Evolutionary conservation across 2,329 filamentous ascomycete species (phyloP), one percentile per base, ranked within the genome.

Genomic region (Fusarium duplospermum): DNA sequence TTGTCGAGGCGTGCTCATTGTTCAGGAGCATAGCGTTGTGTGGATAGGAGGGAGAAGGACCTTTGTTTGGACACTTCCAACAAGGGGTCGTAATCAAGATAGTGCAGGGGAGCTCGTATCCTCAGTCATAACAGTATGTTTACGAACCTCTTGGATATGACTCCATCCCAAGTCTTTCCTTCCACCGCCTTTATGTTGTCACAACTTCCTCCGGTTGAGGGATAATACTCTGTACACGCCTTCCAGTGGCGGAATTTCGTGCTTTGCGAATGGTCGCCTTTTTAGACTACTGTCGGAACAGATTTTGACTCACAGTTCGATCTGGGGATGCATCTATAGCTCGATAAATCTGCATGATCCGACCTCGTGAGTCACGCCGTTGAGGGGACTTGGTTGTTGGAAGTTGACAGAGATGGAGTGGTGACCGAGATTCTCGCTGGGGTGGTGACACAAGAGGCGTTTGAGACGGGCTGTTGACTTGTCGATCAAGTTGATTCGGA

Each of bases 161-260:
- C 31, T 56, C 52, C 29, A 11, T 57, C 29, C 20, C 11, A 20
- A 31, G 18, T n/a, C 27, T 20, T 52, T 31, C 18, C 47, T 31
- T 52, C 47, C 47, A 52, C 47, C 47, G 47, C 47, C 27, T 52
- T 52, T 52, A 52, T 52, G 47, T 52, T 52, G 47, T 31, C 52
- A 57, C 31, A 42, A 40, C 24, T 33, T 9, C 7, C n/a, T 45
- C 20, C 10, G 20, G 31, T 61, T 61, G 22, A 33, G 27, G 58
- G 38, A 61, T 40, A 33, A 45, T 31, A 47, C 31, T 35, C 31
- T 36, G n/a, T 33, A 13, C 31, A 62, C 59, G 59, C n/a, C 40
- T 62, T 62, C 14, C 29, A 16, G 59, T 62, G 59, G 59, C 59
- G 47, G 40, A 27, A 62, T 62, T 50, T 50, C 59, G 59, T 62